phyloP scores from a whole-genome alignment of 2,329 filamentous ascomycete species.

The Xylogone sp. region DNA sequence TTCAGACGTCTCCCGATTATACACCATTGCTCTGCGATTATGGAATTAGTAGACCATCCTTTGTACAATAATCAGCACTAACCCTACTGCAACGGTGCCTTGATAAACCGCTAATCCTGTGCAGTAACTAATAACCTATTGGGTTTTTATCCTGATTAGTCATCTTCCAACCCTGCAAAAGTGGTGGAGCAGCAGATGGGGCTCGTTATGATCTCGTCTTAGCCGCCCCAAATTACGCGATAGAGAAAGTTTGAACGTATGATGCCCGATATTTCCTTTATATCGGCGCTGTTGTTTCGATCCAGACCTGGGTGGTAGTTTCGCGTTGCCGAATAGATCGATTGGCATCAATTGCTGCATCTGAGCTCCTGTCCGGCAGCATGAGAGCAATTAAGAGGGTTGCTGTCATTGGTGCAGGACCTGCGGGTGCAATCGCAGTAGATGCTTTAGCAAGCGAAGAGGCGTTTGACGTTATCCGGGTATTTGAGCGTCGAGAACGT shows the following conservation, averaged over 20 bases:
- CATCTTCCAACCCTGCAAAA: no score
- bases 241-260: no score
- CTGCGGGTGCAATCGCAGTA: conserved; percentile 55
- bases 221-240: no score
- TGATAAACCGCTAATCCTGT: no score
- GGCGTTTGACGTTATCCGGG: conserved; percentile 53
- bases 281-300: no score
- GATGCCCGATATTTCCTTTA: no score
- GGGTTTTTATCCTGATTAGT: no score
- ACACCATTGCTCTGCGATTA: conserved; percentile 1
- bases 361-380: not conserved
- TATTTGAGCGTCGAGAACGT: conserved; percentile 58
- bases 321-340: not conserved
- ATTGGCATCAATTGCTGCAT: no score
- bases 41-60: conserved; percentile 1
- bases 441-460: conserved; percentile 58
- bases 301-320: no score
- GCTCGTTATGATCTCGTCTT: no score
- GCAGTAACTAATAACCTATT: no score
- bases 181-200: no score
- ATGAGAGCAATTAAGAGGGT: conserved; percentile 35
- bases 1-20: not conserved
- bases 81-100: conserved; percentile 1
- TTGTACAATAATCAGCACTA: conserved; percentile 1
- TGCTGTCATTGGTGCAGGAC: conserved; percentile 59